A percentile compares a stretch with the other conserved stretches of the same genome.
Evolutionary conservation across 1,284 basidiomycete species (phyloP).

Genomic region (Ganoderma lucidum): DNA sequence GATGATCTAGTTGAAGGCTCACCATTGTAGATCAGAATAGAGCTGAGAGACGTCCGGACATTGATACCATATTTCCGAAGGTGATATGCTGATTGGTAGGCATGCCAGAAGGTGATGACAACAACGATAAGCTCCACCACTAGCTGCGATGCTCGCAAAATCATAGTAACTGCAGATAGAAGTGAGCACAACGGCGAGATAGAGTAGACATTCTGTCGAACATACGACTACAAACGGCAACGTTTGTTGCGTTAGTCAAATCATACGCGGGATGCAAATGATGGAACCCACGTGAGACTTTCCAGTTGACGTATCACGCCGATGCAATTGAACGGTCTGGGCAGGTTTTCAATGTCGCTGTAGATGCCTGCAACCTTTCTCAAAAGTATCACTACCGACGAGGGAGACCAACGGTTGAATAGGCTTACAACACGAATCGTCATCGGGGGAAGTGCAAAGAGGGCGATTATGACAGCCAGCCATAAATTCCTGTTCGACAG

Average conservation of each 20-base stretch:
- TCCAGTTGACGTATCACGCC: neutral
- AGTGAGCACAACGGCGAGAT: neutral
- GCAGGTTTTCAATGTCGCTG: neutral
- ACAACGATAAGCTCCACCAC: neutral
- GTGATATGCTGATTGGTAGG: neutral
- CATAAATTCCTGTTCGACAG: neutral
- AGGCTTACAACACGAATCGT: neutral
- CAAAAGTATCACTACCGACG: neutral
- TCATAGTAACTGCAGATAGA: too few species aligned
- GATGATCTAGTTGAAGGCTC: neutral
- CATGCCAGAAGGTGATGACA: neutral
- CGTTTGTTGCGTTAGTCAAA: too few species aligned
- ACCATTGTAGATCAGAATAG: neutral
- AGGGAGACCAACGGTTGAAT: too few species aligned
- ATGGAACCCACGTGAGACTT: neutral
- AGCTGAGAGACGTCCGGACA: neutral
- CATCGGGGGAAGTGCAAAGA: neutral
- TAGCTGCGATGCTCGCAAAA: neutral
- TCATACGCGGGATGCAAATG: too few species aligned
- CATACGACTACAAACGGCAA: neutral
- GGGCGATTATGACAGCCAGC: neutral
- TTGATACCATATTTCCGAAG: neutral
- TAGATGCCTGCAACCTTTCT: neutral
- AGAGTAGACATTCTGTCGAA: too few species aligned
- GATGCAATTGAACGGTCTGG: neutral